A percentile compares a stretch with the other conserved stretches of the same genome.
Evolutionary conservation across 495 filamentous ascomycete genomes (phyloP).

Genomic region (Xylaria longipes): DNA sequence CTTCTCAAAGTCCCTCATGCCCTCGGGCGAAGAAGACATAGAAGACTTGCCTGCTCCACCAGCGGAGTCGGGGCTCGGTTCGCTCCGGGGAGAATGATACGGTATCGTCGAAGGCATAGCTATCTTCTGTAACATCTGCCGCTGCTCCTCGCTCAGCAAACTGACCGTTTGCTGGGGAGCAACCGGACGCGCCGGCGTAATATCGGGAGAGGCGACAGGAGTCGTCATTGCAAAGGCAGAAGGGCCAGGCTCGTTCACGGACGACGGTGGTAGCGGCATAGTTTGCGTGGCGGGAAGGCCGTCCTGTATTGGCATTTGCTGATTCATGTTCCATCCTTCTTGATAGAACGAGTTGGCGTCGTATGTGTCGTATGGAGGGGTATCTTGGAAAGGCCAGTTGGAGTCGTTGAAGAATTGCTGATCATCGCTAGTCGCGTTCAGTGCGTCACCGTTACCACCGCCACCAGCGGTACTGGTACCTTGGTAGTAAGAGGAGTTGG

Average conservation of each 20-base stretch:
- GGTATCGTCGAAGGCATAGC: constrained; percentile 63
- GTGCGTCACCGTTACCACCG: constrained; percentile 37
- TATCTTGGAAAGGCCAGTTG: constrained; percentile 52
- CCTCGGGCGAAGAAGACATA: constrained; percentile 55
- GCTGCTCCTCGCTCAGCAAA: constrained; percentile 55
- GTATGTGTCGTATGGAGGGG: constrained; percentile 52
- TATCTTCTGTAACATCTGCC: constrained; percentile 59
- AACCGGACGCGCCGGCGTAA: constrained; percentile 18
- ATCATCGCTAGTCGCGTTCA: constrained; percentile 36
- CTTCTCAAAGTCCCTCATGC: constrained; percentile 51
- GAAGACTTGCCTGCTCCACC: constrained; percentile 49
- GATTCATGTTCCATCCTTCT: constrained; percentile 40
- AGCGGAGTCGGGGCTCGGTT: constrained; percentile 55
- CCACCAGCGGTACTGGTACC: constrained; percentile 34
- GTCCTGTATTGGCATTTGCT: constrained; percentile 35
- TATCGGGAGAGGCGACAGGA: constrained; percentile 24
- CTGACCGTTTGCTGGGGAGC: constrained; percentile 13
- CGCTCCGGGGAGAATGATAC: constrained; percentile 60
- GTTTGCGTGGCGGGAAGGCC: constrained; percentile 31
- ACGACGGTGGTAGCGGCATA: constrained; percentile 22
- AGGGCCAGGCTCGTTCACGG: constrained; percentile 27
- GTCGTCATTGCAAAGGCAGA: constrained; percentile 23
- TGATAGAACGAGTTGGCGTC: constrained; percentile 41
- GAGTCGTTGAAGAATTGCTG: constrained; percentile 43
- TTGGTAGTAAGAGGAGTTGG: constrained; percentile 40